Base-by-base conservation (phyloP, 345 rosid species). In the Salix dunnii region DNA sequence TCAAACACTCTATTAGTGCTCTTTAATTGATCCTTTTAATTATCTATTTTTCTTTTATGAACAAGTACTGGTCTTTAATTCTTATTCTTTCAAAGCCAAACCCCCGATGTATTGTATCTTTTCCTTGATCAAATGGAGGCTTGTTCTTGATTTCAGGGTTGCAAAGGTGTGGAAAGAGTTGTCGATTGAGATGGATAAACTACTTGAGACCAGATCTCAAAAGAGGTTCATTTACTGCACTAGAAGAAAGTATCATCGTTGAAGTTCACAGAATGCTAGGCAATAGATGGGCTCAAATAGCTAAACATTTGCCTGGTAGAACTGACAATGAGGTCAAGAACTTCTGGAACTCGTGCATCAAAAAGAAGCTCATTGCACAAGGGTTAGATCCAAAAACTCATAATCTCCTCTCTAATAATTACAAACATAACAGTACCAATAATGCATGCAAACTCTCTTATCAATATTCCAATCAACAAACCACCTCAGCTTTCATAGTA, bases 241-340 rank as follows among this genome's bases (percentile, higher is more conserved):
- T 85, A 73, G 92, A 89, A 74, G 90, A 89, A 79, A 86, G 83
- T 75, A 83, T 79, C 28, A 89, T 89, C 72, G 77, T 89, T 48
- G 89, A 89, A 13, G 74, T 83, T 65, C 92, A 89, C 61, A 75
- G 89, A 64, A 82, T 86, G 40, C 65, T 89, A 27, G 92, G 92
- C 76, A 89, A 89, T 83, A 83, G 75, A 64, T 89, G 92, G 92
- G 90, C 92, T 76, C 92, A 89, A 77, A 89, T 89, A 40, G 90
- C 90, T 17, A 89, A 87, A 75, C 88, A 89, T 76, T 81, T 89
- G 78, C 92, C 90, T n/a, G 90, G 92, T 1, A 82, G 92, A 79
- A 87, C 92, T 28, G 90, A 89, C 77, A 89, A 89, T 60, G 92
- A 89, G 78, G 84, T 87, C 30, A 89, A 89, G 86, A 89, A 89